Conservation (phyloP, 2,329 filamentous ascomycete genomes). For the Fusarium continuum region DNA sequence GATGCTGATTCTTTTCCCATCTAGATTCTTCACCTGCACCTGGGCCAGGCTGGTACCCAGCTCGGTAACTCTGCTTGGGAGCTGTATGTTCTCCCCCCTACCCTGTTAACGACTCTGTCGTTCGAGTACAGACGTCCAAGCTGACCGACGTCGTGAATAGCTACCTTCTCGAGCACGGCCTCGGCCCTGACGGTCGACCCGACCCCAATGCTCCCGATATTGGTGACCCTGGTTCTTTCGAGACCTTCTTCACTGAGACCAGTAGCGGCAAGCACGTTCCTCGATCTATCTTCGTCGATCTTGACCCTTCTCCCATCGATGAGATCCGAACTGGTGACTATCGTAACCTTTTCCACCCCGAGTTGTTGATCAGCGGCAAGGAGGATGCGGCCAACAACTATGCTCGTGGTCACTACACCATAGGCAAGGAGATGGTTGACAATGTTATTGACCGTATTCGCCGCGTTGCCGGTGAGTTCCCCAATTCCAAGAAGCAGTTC, state of each 20-base stretch:
- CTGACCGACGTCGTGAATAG: conserved; percentile 52
- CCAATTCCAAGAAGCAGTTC: background rate
- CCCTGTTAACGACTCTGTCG: conserved; percentile 4
- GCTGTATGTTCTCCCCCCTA: conserved; percentile 65
- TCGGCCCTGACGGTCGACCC: conserved; percentile 70
- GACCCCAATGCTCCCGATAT: conserved; percentile 69
- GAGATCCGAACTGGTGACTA: conserved; percentile 76
- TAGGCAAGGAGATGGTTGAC: conserved; percentile 80
- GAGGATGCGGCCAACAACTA: conserved; percentile 83
- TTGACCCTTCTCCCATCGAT: conserved; percentile 77
- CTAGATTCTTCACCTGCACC: conserved; percentile 70
- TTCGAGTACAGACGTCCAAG: conserved; percentile 1
- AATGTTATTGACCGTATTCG: conserved; percentile 75
- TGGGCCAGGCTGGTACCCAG: conserved; percentile 76
- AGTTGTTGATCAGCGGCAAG: conserved; percentile 77
- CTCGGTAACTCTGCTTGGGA: conserved; percentile 80
- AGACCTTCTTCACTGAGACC: conserved; percentile 80
- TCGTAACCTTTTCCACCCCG: conserved; percentile 76
- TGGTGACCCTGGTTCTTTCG: conserved; percentile 70
- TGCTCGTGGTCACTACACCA: conserved; percentile 78
- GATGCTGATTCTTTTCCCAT: conserved; percentile 30
- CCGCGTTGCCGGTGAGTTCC: conserved; percentile 69
- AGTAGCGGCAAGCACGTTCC: conserved; percentile 77
- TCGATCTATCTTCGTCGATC: conserved; percentile 76
- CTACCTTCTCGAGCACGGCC: conserved; percentile 77